These are phyloP conservation scores for Moesziomyces sp. DNA, from an alignment of 1,284 basidiomycete genomes.

Conservation along the genomic window DNA sequence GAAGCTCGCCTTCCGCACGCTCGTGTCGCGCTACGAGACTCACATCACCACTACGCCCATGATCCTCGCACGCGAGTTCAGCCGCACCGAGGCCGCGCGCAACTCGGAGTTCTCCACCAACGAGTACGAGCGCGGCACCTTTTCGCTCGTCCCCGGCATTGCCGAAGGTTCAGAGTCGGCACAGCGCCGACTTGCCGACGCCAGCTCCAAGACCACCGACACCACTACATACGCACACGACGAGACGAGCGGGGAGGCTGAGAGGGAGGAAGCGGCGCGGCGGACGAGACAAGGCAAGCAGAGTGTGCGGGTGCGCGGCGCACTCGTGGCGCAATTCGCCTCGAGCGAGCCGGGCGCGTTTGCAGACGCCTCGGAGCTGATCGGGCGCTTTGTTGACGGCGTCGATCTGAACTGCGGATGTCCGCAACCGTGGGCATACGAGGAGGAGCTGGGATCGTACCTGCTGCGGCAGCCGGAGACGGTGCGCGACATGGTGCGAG, in stretches of 20 bases:
- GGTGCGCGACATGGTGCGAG: conserved; percentile 73
- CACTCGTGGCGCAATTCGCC: conserved; percentile 73
- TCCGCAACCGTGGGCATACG: conserved; percentile 65
- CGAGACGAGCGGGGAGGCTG: conserved; percentile 14
- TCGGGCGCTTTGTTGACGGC: conserved; percentile 72
- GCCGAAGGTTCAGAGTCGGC: conserved; percentile 47
- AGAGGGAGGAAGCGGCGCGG: conserved; percentile 15
- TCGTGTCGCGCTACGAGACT: conserved; percentile 73
- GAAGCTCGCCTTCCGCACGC: conserved; percentile 73
- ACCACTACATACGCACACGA: neutral
- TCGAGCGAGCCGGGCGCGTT: conserved; percentile 71
- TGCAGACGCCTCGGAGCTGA: conserved; percentile 73
- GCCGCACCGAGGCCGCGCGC: conserved; percentile 72
- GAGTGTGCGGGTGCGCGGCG: conserved; percentile 69
- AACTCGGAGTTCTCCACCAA: conserved; percentile 73
- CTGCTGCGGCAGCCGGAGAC: conserved; percentile 73
- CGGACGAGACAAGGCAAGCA: conserved; percentile 12
- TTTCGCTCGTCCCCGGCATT: conserved; percentile 66
- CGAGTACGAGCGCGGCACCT: conserved; percentile 71
- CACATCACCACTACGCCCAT: conserved; percentile 75
- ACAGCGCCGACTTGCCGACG: conserved; percentile 4
- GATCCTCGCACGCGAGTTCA: conserved; percentile 74
- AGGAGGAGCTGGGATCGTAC: conserved; percentile 73
- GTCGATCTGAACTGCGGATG: conserved; percentile 74
- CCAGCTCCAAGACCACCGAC: neutral